Evolutionary conservation across 176 grass and related monocot genomes (phyloP), one percentile per base, ranked within the genome.

Genomic region (Avena insularis): DNA sequence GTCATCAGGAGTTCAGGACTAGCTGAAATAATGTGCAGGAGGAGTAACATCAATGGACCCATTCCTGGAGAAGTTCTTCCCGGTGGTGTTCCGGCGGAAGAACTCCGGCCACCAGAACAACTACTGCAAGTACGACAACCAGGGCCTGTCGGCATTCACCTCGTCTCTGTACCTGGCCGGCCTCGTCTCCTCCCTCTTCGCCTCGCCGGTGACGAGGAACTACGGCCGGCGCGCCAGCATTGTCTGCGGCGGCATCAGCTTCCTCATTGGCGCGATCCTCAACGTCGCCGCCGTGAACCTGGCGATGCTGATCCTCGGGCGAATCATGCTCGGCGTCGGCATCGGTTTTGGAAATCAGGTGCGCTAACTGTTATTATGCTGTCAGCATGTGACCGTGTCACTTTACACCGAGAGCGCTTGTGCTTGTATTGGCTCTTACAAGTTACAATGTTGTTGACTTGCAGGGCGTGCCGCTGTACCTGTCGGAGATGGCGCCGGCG

Each of bases 71-170:
- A 92, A 98, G 82, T 98, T 98, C 88, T 98, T 98, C 82, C 96
- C 96, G 0, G 84, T 57, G 47, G 96, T 98, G 60, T 92, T 80
- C 91, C 84, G 47, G 25, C 62, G 68, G 75, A 95, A 98, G 90
- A 98, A 95, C 70, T 88, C 80, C 4, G 31, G 36, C n/a, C 23
- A 70, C 16, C 55, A 86, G 33, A 98, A 93, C 86, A 98, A 98
- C 90, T 98, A 98, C 61, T 98, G 95, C 86, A 95, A 92, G 91
- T 98, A 98, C 68, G 56, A 98, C 83, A 98, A 95, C 88, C 96
- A 98, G 86, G 92, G 90, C 14, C 84, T 98, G 0, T 67, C 87
- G 23, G 89, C 89, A 6, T 95, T 92, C 81, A 93, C 93, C 1
- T 93, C 93, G 15, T 98, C 96, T 1, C 90, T 98, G 46, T 98